These are phyloP conservation scores for Zymoseptoria passerinii DNA, from an alignment of 2,329 filamentous ascomycete genomes.

Conservation along the genomic window DNA sequence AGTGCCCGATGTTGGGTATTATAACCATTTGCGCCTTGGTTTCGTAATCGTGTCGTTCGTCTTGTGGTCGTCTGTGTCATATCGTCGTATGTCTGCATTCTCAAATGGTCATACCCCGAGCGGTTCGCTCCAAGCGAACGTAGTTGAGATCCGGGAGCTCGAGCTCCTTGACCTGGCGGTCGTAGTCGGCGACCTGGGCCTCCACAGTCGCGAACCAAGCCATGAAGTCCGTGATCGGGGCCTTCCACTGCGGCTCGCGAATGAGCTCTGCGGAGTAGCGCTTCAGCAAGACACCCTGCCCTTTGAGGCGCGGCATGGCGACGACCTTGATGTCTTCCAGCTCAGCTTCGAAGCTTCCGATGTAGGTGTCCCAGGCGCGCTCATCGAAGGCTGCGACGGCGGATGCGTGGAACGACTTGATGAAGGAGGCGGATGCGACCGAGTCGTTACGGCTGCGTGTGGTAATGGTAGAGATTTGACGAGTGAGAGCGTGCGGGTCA, in stretches of 20 bases:
- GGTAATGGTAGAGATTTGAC: conserved; percentile 14
- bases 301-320: conserved; percentile 37
- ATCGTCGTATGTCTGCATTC: neutral
- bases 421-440: conserved; percentile 5
- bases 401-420: conserved; percentile 1
- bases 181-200: conserved; percentile 26
- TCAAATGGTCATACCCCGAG: conserved; percentile 12
- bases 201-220: conserved; percentile 34
- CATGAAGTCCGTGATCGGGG: conserved; percentile 30
- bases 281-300: conserved; percentile 26
- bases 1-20: neutral
- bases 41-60: neutral
- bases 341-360: conserved; percentile 25
- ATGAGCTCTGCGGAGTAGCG: conserved; percentile 18
- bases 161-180: conserved; percentile 16
- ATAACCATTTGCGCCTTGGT: neutral
- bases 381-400: conserved; percentile 19
- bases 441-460: conserved; percentile 7
- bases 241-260: conserved; percentile 10
- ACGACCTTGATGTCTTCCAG: conserved; percentile 29
- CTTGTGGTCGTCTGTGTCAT: neutral
- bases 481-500: conserved; percentile 13
- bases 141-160: conserved; percentile 13
- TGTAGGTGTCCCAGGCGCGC: conserved; percentile 26
- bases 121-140: conserved; percentile 12